A percentile compares a stretch with the other conserved stretches of the same genome.
phyloP scores from a whole-genome alignment of 192 early-diverging fungal species.

The Neocallimastix lanati region DNA sequence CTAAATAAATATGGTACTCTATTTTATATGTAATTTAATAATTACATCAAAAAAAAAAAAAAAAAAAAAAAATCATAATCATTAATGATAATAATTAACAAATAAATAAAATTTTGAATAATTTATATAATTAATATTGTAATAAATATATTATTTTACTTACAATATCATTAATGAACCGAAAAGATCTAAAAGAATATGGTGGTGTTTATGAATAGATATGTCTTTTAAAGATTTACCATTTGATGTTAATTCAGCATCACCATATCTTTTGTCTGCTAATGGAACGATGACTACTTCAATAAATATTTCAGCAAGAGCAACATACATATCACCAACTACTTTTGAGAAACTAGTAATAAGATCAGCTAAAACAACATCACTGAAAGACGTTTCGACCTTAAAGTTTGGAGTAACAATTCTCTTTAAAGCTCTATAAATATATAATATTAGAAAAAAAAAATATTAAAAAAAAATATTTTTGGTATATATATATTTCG shows the following conservation, averaged over 20 bases:
- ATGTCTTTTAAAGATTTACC: background rate
- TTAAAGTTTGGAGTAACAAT: constrained; percentile 24
- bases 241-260: background rate
- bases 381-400: constrained; percentile 39
- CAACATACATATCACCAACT: constrained; percentile 60
- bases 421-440: constrained; percentile 23
- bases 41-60: too few relatives aligned
- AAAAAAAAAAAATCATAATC: too few relatives aligned
- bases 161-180: background rate
- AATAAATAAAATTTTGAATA: too few relatives aligned
- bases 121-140: too few relatives aligned
- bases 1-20: constrained; percentile 64
- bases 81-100: too few relatives aligned
- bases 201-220: background rate
- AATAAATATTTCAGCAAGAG: constrained; percentile 41
- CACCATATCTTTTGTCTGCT: background rate
- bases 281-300: background rate
- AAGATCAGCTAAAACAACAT: constrained; percentile 86
- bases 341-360: constrained; percentile 83
- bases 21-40: background rate
- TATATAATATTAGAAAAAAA: background rate
- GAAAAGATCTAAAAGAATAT: background rate
- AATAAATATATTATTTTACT: too few relatives aligned
- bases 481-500: too few relatives aligned
- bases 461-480: too few relatives aligned